A percentile compares a stretch with the other conserved stretches of the same genome.
Conservation (phyloP, 2,329 filamentous ascomycete genomes). For the Aspergillus sclerotialis region DNA sequence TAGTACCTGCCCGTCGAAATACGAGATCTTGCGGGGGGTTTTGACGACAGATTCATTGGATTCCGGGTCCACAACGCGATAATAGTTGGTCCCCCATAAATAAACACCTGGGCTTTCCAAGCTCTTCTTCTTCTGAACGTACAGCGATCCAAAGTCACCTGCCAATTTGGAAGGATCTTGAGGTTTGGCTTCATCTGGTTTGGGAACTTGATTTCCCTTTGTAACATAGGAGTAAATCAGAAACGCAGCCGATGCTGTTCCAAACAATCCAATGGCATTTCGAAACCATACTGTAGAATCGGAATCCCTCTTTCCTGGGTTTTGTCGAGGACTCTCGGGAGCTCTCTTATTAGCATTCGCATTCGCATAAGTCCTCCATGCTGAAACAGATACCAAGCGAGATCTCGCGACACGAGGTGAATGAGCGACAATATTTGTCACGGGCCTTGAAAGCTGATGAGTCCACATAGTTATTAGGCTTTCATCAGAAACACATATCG, state of each 20-base stretch:
- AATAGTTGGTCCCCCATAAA: constrained; percentile 83
- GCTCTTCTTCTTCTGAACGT: constrained; percentile 79
- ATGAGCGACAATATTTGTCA: constrained; percentile 13
- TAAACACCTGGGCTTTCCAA: constrained; percentile 81
- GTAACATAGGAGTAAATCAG: constrained; percentile 25
- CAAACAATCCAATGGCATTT: constrained; percentile 23
- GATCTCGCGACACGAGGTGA: constrained; percentile 15
- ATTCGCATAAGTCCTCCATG: constrained; percentile 25
- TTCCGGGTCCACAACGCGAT: constrained; percentile 76
- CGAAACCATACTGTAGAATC: constrained; percentile 20
- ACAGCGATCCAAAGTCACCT: constrained; percentile 74
- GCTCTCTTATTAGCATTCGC: constrained; percentile 16
- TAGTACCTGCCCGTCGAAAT: constrained; percentile 77
- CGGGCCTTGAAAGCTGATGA: constrained; percentile 18
- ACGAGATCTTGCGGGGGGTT: constrained; percentile 67
- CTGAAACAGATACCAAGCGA: constrained; percentile 12
- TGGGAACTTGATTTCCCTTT: constrained; percentile 12
- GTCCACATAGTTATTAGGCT: constrained; percentile 18
- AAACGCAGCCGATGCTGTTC: constrained; percentile 24
- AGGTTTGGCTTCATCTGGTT: constrained; percentile 11
- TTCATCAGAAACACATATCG: constrained; percentile 1
- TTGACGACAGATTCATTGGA: constrained; percentile 73
- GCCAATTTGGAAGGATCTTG: constrained; percentile 12
- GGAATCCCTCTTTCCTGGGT: background rate
- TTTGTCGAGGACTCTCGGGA: constrained; percentile 8